A percentile compares a stretch with the other conserved stretches of the same genome.
Evolutionary conservation across 495 filamentous ascomycete species (phyloP).

Genomic region (Podospora australis): DNA sequence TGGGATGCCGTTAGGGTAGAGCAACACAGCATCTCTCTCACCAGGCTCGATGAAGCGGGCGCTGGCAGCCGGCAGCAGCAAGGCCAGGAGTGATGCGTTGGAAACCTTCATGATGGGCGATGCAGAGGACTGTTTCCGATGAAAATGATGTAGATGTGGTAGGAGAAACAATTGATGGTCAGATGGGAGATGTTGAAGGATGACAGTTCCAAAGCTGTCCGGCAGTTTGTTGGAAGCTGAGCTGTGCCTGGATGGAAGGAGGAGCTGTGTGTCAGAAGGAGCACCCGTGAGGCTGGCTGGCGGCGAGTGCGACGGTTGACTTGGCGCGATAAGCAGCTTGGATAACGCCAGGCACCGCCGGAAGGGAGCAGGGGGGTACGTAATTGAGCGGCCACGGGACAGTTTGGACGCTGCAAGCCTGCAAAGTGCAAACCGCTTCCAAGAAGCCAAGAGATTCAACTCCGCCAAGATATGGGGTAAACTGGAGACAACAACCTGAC

Average conservation of each 20-base stretch:
- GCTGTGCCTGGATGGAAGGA: background rate
- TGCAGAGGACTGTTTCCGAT: background rate
- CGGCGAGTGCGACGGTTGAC: background rate
- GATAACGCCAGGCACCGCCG: background rate
- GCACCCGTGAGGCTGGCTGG: background rate
- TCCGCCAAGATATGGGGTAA: too few species aligned
- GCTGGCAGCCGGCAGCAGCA: constrained; percentile 43
- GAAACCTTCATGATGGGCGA: constrained; percentile 22
- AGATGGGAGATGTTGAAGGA: background rate
- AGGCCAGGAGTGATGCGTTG: constrained; percentile 38
- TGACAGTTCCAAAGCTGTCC: background rate
- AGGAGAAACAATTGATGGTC: background rate
- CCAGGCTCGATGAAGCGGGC: constrained; percentile 47
- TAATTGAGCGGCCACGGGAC: too few species aligned
- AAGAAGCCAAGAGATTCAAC: too few species aligned
- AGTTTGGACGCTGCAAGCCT: too few species aligned
- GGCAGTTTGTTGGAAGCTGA: background rate
- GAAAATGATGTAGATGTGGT: background rate
- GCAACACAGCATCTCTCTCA: constrained; percentile 35
- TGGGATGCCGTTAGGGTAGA: constrained; percentile 27
- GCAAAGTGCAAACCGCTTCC: too few species aligned
- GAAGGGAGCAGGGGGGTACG: background rate
- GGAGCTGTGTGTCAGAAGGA: background rate
- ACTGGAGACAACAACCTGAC: too few species aligned
- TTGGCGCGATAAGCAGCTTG: background rate